Conservation (phyloP, 192 early-diverging fungal genomes). For the Lobosporangium transversale region DNA sequence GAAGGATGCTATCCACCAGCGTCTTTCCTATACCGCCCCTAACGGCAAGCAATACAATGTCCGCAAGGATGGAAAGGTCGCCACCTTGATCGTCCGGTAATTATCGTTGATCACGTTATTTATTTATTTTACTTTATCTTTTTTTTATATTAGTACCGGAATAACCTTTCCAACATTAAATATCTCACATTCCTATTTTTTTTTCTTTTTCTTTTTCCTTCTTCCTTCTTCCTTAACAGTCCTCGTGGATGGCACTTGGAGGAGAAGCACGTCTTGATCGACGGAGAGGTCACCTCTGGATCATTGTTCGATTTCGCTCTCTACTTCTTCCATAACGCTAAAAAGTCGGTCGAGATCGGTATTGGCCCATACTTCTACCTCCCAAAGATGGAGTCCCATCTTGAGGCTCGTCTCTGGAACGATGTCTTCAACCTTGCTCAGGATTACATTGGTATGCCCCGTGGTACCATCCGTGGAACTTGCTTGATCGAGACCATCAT, state of each 20-base stretch:
- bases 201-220: too few species aligned
- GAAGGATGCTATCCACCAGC: slow-evolving; percentile 90
- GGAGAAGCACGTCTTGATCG: slow-evolving; percentile 94
- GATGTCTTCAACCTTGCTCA: slow-evolving; percentile 96
- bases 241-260: slow-evolving; percentile 99
- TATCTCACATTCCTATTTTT: neutral
- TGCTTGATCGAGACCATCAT: slow-evolving; percentile 98
- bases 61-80: slow-evolving; percentile 88
- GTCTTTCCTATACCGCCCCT: slow-evolving; percentile 84
- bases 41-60: slow-evolving; percentile 97
- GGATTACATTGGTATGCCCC: slow-evolving; percentile 87
- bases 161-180: neutral
- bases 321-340: slow-evolving; percentile 99
- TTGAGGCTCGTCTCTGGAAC: slow-evolving; percentile 99
- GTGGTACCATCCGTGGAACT: slow-evolving; percentile 96
- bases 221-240: too few species aligned
- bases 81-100: slow-evolving; percentile 90
- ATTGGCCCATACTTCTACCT: slow-evolving; percentile 98
- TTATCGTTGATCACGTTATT: neutral
- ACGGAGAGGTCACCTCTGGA: slow-evolving; percentile 92
- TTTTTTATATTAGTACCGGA: too few species aligned
- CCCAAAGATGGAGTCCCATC: slow-evolving; percentile 98
- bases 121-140: neutral
- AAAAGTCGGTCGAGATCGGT: slow-evolving; percentile 81
- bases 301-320: slow-evolving; percentile 98